A percentile compares a stretch with the other conserved stretches of the same genome.
These are phyloP conservation scores for Hypericum androsaemum DNA, from an alignment of 345 rosid species.

Conservation along the genomic window DNA sequence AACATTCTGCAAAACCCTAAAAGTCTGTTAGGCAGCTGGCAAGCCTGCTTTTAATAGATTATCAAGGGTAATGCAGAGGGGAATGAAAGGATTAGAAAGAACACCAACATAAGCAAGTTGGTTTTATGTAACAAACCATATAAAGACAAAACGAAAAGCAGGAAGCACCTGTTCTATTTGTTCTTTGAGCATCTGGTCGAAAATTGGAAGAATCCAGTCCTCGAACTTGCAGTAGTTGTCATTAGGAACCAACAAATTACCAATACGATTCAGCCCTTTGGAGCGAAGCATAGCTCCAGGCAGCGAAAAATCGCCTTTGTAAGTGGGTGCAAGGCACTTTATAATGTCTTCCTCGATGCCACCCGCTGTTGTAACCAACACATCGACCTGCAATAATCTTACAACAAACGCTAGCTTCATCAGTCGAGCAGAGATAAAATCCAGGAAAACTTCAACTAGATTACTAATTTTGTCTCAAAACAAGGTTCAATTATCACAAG, in stretches of 20 bases:
- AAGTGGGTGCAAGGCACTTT: slow-evolving; percentile 90
- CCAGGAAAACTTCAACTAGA: background rate
- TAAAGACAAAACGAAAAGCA: background rate
- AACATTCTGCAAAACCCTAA: slow-evolving; percentile 34
- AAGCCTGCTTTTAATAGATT: background rate
- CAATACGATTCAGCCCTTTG: slow-evolving; percentile 85
- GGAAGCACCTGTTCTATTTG: slow-evolving; percentile 64
- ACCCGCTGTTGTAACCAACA: slow-evolving; percentile 85
- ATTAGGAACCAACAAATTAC: slow-evolving; percentile 86
- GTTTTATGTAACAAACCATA: background rate
- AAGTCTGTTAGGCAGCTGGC: slow-evolving; percentile 7
- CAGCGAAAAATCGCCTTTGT: slow-evolving; percentile 74
- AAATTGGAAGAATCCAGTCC: slow-evolving; percentile 91
- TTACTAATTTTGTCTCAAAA: no score
- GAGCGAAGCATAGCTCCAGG: slow-evolving; percentile 69
- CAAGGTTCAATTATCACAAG: no score
- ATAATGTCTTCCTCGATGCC: slow-evolving; percentile 97
- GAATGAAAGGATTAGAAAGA: slow-evolving; percentile 1
- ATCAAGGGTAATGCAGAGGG: background rate
- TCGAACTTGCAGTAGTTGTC: slow-evolving; percentile 95
- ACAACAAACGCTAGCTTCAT: background rate
- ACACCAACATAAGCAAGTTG: background rate
- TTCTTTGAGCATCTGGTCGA: slow-evolving; percentile 86
- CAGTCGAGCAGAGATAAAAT: slow-evolving; percentile 1
- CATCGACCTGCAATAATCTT: slow-evolving; percentile 64